Evolutionary conservation across 345 rosid species (phyloP).

Genomic region (Eucalyptus cladocalyx): DNA sequence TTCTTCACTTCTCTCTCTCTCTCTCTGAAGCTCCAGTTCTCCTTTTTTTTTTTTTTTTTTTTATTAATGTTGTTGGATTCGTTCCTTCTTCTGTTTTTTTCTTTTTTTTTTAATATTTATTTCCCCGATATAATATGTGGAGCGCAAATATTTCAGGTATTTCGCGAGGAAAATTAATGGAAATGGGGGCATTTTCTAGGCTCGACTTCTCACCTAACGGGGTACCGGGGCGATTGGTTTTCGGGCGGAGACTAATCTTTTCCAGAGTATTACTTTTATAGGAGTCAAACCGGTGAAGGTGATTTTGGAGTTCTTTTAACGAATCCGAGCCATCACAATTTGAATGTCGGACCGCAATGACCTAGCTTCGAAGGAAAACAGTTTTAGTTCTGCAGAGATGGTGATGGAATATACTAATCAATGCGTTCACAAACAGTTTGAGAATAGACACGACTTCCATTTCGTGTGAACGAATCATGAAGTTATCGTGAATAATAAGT

Average conservation of each 20-base stretch:
- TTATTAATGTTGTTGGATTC: not conserved
- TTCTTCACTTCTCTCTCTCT: constrained; percentile 6
- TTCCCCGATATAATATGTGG: not conserved
- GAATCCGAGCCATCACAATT: not conserved
- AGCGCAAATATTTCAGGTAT: not conserved
- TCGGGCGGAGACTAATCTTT: not conserved
- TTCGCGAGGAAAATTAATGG: not conserved
- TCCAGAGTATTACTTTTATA: not conserved
- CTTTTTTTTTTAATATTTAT: not conserved
- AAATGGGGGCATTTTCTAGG: not conserved
- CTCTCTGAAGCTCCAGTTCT: not conserved
- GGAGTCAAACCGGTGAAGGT: not conserved
- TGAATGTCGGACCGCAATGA: not conserved
- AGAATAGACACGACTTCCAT: not conserved
- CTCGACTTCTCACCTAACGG: not conserved
- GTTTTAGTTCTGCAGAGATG: not conserved
- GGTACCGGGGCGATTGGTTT: not conserved
- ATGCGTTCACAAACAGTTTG: not conserved
- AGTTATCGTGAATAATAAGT: not conserved
- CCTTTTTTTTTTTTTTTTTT: not conserved
- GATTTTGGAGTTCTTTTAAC: not conserved
- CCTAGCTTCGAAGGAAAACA: not conserved
- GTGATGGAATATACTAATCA: not conserved
- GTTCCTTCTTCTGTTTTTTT: not conserved
- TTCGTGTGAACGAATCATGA: no score